phyloP scores from a whole-genome alignment of 768 basidiomycete genomes.

The Phlebiopsis flavidoalba region DNA sequence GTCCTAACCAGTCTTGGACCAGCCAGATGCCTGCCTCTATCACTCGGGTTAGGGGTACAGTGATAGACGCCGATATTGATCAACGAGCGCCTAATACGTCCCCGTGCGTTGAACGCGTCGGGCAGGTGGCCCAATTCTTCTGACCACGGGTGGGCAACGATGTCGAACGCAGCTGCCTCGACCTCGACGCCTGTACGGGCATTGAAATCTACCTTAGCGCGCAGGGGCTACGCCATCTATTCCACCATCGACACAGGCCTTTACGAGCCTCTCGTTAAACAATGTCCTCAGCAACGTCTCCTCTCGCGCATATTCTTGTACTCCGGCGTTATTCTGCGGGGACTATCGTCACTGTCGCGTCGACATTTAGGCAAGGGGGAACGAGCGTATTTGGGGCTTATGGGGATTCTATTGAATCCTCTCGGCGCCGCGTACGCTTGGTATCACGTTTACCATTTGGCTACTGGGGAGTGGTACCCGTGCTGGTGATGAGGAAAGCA shows the following conservation, averaged over 20 bases:
- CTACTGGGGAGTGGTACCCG: conserved; percentile 49
- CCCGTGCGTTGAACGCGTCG: background rate
- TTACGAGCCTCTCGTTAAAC: conserved; percentile 58
- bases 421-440: conserved; percentile 32
- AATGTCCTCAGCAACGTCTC: conserved; percentile 57
- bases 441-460: conserved; percentile 43
- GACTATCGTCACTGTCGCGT: conserved; percentile 34
- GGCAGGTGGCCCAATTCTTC: background rate
- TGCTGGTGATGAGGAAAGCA: conserved; percentile 50
- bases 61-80: background rate
- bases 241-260: conserved; percentile 52
- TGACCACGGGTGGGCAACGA: background rate
- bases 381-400: conserved; percentile 23
- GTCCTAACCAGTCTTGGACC: no score
- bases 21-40: no score
- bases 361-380: conserved; percentile 40
- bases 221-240: conserved; percentile 47
- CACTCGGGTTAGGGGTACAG: background rate
- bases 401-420: conserved; percentile 38
- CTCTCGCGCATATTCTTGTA: conserved; percentile 47
- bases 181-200: conserved; percentile 41
- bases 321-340: conserved; percentile 46
- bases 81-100: background rate
- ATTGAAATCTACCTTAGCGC: conserved; percentile 24
- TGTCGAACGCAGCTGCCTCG: background rate